These are phyloP conservation scores for Ampelomyces quisqualis DNA, from an alignment of 2,329 filamentous ascomycete species.

Conservation along the genomic window DNA sequence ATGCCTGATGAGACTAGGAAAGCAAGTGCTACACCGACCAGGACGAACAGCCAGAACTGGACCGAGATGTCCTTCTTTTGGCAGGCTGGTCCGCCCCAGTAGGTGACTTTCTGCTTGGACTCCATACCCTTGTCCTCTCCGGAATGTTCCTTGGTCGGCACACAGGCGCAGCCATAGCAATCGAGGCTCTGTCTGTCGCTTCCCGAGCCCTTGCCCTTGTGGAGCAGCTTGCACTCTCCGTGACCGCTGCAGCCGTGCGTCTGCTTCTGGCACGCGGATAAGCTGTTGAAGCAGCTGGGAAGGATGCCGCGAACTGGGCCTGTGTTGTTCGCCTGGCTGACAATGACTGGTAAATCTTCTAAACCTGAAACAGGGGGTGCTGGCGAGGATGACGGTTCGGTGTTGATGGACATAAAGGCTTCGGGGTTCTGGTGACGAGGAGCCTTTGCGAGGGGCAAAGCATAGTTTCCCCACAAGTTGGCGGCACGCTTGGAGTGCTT, in stretches of 20 bases:
- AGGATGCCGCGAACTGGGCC: slow-evolving; percentile 55
- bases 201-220: slow-evolving; percentile 43
- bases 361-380: slow-evolving; percentile 25
- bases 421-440: slow-evolving; percentile 35
- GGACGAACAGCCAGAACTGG: slow-evolving; percentile 82
- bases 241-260: slow-evolving; percentile 83
- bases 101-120: slow-evolving; percentile 57
- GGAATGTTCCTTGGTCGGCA: slow-evolving; percentile 55
- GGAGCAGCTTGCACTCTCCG: slow-evolving; percentile 73
- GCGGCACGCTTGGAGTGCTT: slow-evolving; percentile 34
- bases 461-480: slow-evolving; percentile 41
- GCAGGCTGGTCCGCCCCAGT: slow-evolving; percentile 84
- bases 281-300: slow-evolving; percentile 72
- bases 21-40: slow-evolving; percentile 70
- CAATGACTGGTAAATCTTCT: slow-evolving; percentile 32
- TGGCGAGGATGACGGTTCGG: slow-evolving; percentile 27
- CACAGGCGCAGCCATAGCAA: slow-evolving; percentile 82
- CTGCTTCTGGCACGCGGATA: slow-evolving; percentile 65
- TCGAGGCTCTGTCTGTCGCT: slow-evolving; percentile 45
- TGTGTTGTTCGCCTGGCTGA: slow-evolving; percentile 23
- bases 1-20: slow-evolving; percentile 69
- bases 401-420: slow-evolving; percentile 30
- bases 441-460: slow-evolving; percentile 24
- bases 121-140: slow-evolving; percentile 52
- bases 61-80: slow-evolving; percentile 88